Evolutionary conservation across 805 yeast genomes (phyloP), one percentile per base, ranked within the genome.

Genomic region (Saturnispora bothae): DNA sequence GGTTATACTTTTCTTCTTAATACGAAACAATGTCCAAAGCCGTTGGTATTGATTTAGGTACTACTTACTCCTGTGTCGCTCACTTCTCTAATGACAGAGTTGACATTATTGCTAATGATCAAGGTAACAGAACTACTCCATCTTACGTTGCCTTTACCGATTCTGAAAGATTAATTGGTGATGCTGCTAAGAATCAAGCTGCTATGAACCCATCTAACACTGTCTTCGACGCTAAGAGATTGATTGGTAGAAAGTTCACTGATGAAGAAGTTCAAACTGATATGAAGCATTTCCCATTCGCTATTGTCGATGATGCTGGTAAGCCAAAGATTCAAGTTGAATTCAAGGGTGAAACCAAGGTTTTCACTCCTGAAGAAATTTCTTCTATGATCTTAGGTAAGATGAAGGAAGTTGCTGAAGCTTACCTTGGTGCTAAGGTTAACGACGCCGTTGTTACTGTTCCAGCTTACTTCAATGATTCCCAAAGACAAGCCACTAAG

Each of bases 61-160:
- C 88, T 43, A 85, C 95, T 43, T 85, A 85, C 71, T 85, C 95
- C 37, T 86, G 96, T 77, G 96, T 86, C 47, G 96, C 95, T 53
- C 94, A 85, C 59, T 85, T 85, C 71, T 71, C 85, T 54, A 83
- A 83, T 59, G 94, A 89, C 52, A 73, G 83, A 60, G 96, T 88
- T 38, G 96, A 88, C 67, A 88, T 86, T 64, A 83, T 86, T 60
- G 95, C 96, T 56, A 86, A 86, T 63, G 96, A 88, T 65, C 96
- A 86, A 72, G 96, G 96, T 78, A 86, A 86, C 76, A 84, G 96
- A 74, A 86, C 88, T 43, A 88, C 96, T 41, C 96, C 96, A 42
- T 88, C 96, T 23, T 88, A 81, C 61, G 96, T 88, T 41, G 95
- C 95, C 31, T 86, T 86, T 71, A 83, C 95, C 39, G 92, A 82